Base-by-base conservation (phyloP, 2,329 filamentous ascomycete species). In the Hypoxylon sp. region DNA sequence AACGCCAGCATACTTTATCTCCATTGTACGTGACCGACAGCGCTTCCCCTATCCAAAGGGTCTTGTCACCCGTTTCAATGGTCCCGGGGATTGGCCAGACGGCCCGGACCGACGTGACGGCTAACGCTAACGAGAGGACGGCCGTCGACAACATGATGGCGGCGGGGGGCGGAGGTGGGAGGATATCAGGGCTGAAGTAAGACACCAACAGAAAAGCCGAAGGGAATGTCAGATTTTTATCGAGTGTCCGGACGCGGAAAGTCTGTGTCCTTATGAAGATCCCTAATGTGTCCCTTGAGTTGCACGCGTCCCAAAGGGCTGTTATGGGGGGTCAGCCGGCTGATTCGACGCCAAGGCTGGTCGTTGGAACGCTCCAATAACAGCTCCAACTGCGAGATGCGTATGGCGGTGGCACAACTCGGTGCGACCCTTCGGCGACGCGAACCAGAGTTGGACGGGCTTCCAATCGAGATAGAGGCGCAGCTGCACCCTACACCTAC, bases 21-120 rank as follows among this genome's bases (percentile, higher is more conserved):
- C 84, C 84, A 77, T 89, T 88, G 73, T 88, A 89, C 39, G 83
- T 86, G 61, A 89, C 79, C 13, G 78, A 71, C 60, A 89, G 74
- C 67, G 78, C 77, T 63, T 82, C 76, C 64, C 80, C 78, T 70
- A 89, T 84, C 76, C 83, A 86, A 64, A 89, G 75, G 30, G 81
- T 78, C 8, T 79, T 79, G 68, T 80, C 80, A 59, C 87, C 87
- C 15, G 81, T 84, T 46, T 79, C 81, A 56, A 84, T 79, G 39
- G 78, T 79, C 56, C 78, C 77, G 2, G 87, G 87, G 20, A 81
- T 78, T 11, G 87, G 87, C 87, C 87, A 89, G 62, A 89, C 73
- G 13, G 86, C 86, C n/a, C 78, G 68, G 57, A 76, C 82, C 10
- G 80, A 79, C 11, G 76, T 70, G 59, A 79, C 72, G 51, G 81